A percentile compares a stretch with the other conserved stretches of the same genome.
phyloP scores from a whole-genome alignment of 2,329 filamentous ascomycete species.

The Diaporthe sp. region DNA sequence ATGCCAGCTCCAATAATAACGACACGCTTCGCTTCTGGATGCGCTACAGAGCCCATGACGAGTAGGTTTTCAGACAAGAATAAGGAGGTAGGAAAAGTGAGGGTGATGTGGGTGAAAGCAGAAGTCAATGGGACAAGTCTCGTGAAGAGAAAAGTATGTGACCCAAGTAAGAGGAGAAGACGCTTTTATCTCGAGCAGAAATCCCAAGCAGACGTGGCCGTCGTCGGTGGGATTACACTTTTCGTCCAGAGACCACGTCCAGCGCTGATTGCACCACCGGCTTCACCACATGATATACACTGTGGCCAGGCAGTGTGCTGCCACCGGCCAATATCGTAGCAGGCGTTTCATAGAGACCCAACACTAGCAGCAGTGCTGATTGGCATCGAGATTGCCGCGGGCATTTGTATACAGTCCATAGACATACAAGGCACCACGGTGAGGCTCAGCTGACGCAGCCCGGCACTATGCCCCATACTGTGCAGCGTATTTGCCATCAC shows the following conservation, averaged over 20 bases:
- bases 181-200: constrained; percentile 10
- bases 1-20: constrained; percentile 76
- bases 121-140: neutral
- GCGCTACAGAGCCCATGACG: constrained; percentile 30
- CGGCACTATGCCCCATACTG: constrained; percentile 14
- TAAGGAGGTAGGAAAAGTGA: neutral
- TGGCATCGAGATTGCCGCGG: constrained; percentile 26
- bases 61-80: neutral
- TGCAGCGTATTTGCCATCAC: constrained; percentile 30
- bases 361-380: constrained; percentile 8
- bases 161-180: neutral
- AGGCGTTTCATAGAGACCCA: constrained; percentile 1
- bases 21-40: constrained; percentile 53
- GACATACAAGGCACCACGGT: constrained; percentile 21
- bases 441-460: constrained; percentile 26
- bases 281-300: constrained; percentile 7
- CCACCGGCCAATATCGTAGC: neutral
- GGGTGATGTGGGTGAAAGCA: too few species aligned
- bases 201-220: neutral
- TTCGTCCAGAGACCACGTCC: neutral
- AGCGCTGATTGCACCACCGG: neutral
- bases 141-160: neutral
- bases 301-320: neutral
- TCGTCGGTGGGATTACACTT: neutral
- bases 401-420: constrained; percentile 30